Percentiles rank a stretch among this genome's conserved stretches.
Conservation (phyloP, 805 yeast genomes). For the Metschnikowia shivogae region DNA sequence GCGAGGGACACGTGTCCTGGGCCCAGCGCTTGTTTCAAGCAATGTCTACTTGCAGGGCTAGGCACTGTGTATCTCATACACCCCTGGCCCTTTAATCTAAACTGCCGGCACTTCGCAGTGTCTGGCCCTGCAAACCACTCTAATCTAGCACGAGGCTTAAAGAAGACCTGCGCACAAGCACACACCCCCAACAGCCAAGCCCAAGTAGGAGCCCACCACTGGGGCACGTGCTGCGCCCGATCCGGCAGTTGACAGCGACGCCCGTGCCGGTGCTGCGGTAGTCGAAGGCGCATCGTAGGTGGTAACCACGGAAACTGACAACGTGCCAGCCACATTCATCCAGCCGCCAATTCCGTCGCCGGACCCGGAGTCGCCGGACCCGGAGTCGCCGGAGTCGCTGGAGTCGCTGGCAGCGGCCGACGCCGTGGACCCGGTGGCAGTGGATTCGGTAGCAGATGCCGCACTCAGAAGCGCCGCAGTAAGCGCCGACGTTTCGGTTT, state of each 20-base stretch:
- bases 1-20: no score
- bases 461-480: not conserved
- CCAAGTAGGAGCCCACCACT: not conserved
- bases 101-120: not conserved
- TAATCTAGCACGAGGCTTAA: no score
- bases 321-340: slow-evolving; percentile 18
- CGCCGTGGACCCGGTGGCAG: slow-evolving; percentile 11
- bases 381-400: slow-evolving; percentile 7
- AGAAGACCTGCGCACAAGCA: no score
- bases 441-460: slow-evolving; percentile 10
- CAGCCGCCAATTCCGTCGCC: slow-evolving; percentile 8
- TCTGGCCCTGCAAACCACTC: no score
- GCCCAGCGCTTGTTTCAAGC: no score
- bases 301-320: slow-evolving; percentile 27
- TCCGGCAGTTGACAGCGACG: not conserved
- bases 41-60: no score
- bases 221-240: slow-evolving; percentile 2
- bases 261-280: slow-evolving; percentile 5
- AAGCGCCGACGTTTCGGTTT: not conserved
- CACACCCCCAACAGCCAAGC: not conserved
- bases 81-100: no score
- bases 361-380: slow-evolving; percentile 17
- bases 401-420: not conserved
- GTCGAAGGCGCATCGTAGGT: slow-evolving; percentile 28
- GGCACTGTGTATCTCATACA: no score